Percentiles rank a stretch among this genome's conserved stretches.
Evolutionary conservation across 208 protist species (phyloP).

Genomic region (Leishmania lainsoni): DNA sequence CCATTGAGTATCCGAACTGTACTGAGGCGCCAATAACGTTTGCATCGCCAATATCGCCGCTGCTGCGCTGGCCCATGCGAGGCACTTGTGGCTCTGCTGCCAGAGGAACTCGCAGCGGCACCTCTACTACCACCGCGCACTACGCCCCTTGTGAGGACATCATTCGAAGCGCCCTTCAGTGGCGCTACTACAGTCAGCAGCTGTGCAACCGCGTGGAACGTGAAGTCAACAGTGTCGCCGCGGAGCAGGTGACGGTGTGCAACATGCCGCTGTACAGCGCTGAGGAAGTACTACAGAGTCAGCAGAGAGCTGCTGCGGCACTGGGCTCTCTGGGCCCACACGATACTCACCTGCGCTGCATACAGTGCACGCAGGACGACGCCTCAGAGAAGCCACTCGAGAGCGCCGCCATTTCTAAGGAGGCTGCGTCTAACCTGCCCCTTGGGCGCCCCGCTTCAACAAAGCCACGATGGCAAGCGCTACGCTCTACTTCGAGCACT

Average conservation of each 20-base stretch:
- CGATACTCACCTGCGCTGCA: background rate
- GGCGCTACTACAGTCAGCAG: conserved; percentile 4
- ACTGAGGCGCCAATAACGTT: too few species aligned
- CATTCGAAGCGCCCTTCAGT: conserved; percentile 4
- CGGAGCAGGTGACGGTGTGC: conserved; percentile 26
- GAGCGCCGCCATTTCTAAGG: background rate
- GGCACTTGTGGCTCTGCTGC: background rate
- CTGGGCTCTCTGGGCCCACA: background rate
- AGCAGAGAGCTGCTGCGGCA: conserved; percentile 7
- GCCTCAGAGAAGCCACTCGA: background rate
- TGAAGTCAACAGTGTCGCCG: conserved; percentile 10
- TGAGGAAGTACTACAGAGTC: conserved; percentile 13
- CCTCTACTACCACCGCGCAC: background rate
- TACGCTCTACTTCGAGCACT: background rate
- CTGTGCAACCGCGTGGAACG: conserved; percentile 11
- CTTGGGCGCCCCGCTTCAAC: background rate
- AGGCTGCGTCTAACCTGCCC: background rate
- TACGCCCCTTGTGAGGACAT: background rate
- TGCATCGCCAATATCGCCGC: background rate
- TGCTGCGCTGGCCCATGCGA: background rate
- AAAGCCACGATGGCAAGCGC: background rate
- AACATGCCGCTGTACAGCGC: conserved; percentile 17
- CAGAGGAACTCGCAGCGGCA: background rate
- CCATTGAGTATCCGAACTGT: background rate
- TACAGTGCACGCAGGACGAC: background rate